Evolutionary conservation across 768 basidiomycete genomes (phyloP), one percentile per base, ranked within the genome.

Genomic region (Lanmaoa rubissima): DNA sequence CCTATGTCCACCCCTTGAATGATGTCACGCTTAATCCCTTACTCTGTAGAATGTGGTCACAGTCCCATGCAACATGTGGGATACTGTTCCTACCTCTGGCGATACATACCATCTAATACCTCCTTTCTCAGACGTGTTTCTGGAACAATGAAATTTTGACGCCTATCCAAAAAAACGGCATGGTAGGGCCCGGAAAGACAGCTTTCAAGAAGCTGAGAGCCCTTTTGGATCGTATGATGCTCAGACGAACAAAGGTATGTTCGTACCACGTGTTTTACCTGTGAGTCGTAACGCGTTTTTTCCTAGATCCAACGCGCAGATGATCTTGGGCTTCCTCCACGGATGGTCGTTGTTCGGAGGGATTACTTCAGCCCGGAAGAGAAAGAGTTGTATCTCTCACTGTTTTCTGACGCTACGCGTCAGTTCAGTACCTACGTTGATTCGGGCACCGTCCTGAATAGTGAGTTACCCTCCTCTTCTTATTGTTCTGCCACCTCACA

Each of bases 311-410:
- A 99, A 83, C 82, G 89, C 53, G 96, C 96, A 2, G 97, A 99
- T 67, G 97, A 99, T 69, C 82, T 99, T 24, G 97, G 94, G 7
- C 75, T 98, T 19, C 97, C 97, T 9, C 97, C 97, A 8, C 82
- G 97, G 39, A 94, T 87, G 0, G 90, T 99, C 21, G 79, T 91
- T 47, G 86, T 99, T 55, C 83, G 93, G 43, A 78, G 86, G 49
- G 96, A 98, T 70, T 90, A 88, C 72, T 98, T 98, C 78, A 94
- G 92, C 61, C 89, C 92, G 0, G 95, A 97, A 72, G 97, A 99
- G 75, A 98, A 94, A 69, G 97, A 99, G 65, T 76, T 98, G 5
- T 97, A 96, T 69, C 79, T 87, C 35, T 93, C 91, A 1, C 75
- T 99, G 28, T 98, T 95, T 77, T 87, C 91, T 5, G 92, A 94